Evolutionary conservation across 2,329 filamentous ascomycete genomes (phyloP).

Genomic region (Esteya vermicola): DNA sequence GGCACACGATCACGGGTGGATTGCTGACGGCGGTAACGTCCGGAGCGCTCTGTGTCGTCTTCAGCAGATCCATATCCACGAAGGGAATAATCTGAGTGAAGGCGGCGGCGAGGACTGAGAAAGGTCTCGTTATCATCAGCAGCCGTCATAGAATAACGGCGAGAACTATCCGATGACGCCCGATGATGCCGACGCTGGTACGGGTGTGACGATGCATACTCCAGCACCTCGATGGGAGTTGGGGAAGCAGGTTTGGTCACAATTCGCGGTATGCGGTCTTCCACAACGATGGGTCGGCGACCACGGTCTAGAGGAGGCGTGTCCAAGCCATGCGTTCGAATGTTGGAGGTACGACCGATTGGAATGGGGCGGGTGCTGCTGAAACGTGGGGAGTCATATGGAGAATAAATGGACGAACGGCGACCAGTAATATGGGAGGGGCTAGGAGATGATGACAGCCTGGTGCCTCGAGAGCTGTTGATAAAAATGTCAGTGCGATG

Average conservation of each 20-base stretch:
- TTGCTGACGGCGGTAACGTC: conserved; percentile 10
- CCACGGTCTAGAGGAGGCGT: conserved; percentile 9
- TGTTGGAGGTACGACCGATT: conserved; percentile 14
- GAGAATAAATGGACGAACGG: not conserved
- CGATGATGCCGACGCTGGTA: conserved; percentile 3
- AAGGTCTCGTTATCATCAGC: not conserved
- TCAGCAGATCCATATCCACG: conserved; percentile 12
- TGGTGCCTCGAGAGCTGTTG: conserved; percentile 12
- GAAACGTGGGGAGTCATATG: conserved; percentile 7
- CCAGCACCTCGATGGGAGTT: conserved; percentile 7
- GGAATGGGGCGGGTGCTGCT: conserved; percentile 8
- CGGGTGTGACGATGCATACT: conserved; percentile 7
- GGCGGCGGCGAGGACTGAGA: conserved; percentile 2
- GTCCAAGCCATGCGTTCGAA: conserved; percentile 9
- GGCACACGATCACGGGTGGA: conserved; percentile 4
- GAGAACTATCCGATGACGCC: no score
- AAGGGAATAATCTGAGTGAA: not conserved
- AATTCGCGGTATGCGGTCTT: conserved; percentile 8
- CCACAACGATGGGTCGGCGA: conserved; percentile 12
- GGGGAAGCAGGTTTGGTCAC: not conserved
- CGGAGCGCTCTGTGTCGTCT: conserved; percentile 9
- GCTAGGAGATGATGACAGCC: conserved; percentile 4
- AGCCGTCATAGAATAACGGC: no score
- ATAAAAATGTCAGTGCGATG: conserved; percentile 14
- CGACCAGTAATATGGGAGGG: not conserved